Conservation (phyloP, 768 basidiomycete species). For the Chlorophyllum brunneum region DNA sequence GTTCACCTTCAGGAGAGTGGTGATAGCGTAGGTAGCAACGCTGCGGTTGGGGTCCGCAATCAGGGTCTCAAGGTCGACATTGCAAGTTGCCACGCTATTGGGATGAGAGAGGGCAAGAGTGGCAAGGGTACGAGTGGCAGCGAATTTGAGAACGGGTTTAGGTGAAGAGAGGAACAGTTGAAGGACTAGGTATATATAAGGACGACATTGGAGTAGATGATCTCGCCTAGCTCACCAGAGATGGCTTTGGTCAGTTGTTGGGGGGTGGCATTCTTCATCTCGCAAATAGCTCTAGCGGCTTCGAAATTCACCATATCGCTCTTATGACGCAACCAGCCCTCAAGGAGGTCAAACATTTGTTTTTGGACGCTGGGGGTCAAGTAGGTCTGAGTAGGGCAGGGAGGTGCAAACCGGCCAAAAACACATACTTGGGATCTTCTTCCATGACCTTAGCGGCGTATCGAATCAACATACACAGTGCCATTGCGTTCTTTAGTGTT, state of each 20-base stretch:
- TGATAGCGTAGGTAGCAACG: conserved; percentile 98
- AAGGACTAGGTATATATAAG: conserved; percentile 51
- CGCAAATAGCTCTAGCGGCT: conserved; percentile 95
- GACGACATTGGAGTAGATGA: background rate
- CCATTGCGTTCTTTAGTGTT: conserved; percentile 92
- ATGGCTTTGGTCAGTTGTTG: conserved; percentile 84
- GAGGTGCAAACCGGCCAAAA: background rate
- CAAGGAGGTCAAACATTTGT: conserved; percentile 90
- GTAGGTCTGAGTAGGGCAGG: conserved; percentile 2
- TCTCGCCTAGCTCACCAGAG: conserved; percentile 62
- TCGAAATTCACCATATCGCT: conserved; percentile 99
- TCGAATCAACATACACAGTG: conserved; percentile 96
- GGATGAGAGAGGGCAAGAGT: conserved; percentile 86
- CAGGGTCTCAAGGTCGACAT: conserved; percentile 93
- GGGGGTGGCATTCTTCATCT: conserved; percentile 81
- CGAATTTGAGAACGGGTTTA: conserved; percentile 93
- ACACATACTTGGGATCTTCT: conserved; percentile 94
- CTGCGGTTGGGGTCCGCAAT: conserved; percentile 95
- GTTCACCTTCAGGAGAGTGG: conserved; percentile 88
- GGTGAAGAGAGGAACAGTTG: conserved; percentile 96
- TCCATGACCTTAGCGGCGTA: conserved; percentile 99
- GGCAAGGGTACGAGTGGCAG: conserved; percentile 93
- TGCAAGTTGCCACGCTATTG: conserved; percentile 83
- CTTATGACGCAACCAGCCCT: conserved; percentile 95
- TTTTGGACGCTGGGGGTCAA: conserved; percentile 64